Conservation (phyloP, 352 stramenopile species). For the Pythium sukuiense region DNA sequence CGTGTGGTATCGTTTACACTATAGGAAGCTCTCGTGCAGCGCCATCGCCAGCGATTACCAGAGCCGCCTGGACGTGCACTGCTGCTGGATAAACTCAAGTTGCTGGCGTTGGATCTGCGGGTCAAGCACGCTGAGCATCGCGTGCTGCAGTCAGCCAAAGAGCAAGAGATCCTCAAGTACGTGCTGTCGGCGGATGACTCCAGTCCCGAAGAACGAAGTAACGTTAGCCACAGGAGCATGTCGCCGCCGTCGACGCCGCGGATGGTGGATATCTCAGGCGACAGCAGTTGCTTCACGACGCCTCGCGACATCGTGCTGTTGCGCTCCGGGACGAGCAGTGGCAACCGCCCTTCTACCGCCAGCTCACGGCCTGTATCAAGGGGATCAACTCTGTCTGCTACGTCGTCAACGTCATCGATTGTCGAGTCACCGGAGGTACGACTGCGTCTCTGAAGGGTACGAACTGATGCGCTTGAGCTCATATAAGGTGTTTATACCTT, state of each 20-base stretch:
- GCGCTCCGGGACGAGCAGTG: constrained; percentile 52
- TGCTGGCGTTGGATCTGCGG: constrained; percentile 53
- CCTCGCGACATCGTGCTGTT: constrained; percentile 30
- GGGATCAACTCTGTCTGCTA: constrained; percentile 62
- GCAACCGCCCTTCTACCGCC: constrained; percentile 39
- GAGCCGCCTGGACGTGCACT: constrained; percentile 64
- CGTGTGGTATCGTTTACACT: not conserved
- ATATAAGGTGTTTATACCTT: not conserved
- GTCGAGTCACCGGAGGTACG: constrained; percentile 58
- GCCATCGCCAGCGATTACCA: constrained; percentile 38
- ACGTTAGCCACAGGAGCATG: not conserved
- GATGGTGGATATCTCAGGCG: constrained; percentile 33
- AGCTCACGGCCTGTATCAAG: constrained; percentile 53
- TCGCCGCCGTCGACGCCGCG: constrained; percentile 41
- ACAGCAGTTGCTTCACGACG: not conserved
- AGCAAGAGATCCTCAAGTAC: constrained; percentile 64
- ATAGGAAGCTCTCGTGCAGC: constrained; percentile 60
- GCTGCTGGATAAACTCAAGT: constrained; percentile 74
- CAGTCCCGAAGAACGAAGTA: constrained; percentile 5
- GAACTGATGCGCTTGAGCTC: no score
- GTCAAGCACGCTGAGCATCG: constrained; percentile 11
- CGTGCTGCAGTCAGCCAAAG: constrained; percentile 33
- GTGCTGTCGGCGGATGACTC: constrained; percentile 32
- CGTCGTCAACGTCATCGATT: constrained; percentile 50
- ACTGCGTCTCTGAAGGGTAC: not conserved